Evolutionary conservation across 1,284 basidiomycete species (phyloP).

Genomic region (Pascua sp.): DNA sequence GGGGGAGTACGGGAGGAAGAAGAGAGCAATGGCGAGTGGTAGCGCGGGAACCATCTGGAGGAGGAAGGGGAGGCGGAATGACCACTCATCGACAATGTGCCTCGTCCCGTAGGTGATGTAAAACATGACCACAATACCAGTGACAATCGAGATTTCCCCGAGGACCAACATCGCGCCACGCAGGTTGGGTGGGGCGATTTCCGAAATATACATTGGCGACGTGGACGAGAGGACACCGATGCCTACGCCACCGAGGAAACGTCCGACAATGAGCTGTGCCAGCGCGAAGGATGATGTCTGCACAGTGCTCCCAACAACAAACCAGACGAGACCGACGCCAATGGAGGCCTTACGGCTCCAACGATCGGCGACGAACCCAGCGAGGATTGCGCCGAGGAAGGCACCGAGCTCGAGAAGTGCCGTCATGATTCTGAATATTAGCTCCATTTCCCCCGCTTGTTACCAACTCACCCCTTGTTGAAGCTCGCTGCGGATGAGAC

Average conservation of each 20-base stretch:
- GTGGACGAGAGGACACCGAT: constrained; percentile 42
- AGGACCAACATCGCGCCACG: constrained; percentile 72
- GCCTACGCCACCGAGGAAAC: constrained; percentile 26
- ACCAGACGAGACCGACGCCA: constrained; percentile 23
- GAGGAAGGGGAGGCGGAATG: constrained; percentile 36
- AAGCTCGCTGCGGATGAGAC: constrained; percentile 12
- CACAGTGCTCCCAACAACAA: constrained; percentile 20
- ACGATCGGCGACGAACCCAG: constrained; percentile 32
- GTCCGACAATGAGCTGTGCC: constrained; percentile 30
- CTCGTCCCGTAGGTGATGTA: constrained; percentile 24
- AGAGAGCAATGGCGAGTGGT: constrained; percentile 43
- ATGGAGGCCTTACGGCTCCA: constrained; percentile 27
- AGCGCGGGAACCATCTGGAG: constrained; percentile 34
- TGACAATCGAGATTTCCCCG: constrained; percentile 69
- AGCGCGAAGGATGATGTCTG: constrained; percentile 29
- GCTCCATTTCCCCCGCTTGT: constrained; percentile 1
- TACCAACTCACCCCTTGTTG: constrained; percentile 19
- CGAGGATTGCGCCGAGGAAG: constrained; percentile 27
- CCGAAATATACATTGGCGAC: constrained; percentile 48
- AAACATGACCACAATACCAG: constrained; percentile 46
- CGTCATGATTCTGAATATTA: constrained; percentile 22
- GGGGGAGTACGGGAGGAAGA: constrained; percentile 56
- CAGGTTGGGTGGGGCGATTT: constrained; percentile 50
- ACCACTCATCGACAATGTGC: constrained; percentile 17
- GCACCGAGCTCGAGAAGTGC: constrained; percentile 38